phyloP scores from a whole-genome alignment of 805 yeast species.

The Tetrapisispora nanseiensis region DNA sequence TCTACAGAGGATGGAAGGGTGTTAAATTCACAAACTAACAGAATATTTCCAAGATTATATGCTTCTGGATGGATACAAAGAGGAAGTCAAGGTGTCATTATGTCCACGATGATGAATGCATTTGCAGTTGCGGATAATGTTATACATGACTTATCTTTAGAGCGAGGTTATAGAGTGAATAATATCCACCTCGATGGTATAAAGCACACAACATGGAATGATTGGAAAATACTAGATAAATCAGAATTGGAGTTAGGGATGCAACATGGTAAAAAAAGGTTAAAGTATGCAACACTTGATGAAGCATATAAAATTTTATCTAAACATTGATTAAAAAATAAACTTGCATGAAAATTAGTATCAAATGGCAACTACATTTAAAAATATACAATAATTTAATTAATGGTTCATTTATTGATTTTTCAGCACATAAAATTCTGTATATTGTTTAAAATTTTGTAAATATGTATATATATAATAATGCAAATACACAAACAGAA shows the following conservation, averaged over 20 bases:
- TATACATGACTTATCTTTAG: slow-evolving; percentile 38
- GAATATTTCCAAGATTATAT: slow-evolving; percentile 43
- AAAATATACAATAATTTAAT: too few relatives aligned
- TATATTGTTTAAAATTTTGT: background rate
- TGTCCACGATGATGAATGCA: slow-evolving; percentile 80
- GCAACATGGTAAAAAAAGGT: slow-evolving; percentile 9
- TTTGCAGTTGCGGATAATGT: slow-evolving; percentile 63
- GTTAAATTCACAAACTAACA: slow-evolving; percentile 14
- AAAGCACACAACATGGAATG: slow-evolving; percentile 24
- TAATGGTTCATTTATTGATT: too few relatives aligned
- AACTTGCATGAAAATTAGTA: too few relatives aligned
- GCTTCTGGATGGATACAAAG: slow-evolving; percentile 86
- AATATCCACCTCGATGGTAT: slow-evolving; percentile 6
- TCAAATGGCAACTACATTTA: too few relatives aligned
- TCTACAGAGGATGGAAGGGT: slow-evolving; percentile 40
- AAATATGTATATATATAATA: background rate
- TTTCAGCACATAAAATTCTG: too few relatives aligned
- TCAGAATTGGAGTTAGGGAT: slow-evolving; percentile 17
- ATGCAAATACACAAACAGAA: background rate
- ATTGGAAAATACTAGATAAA: slow-evolving; percentile 20
- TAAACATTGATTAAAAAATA: background rate
- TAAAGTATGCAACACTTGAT: slow-evolving; percentile 10
- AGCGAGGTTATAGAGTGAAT: background rate
- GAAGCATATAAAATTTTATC: slow-evolving; percentile 6
- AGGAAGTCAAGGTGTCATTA: slow-evolving; percentile 85